phyloP scores from a whole-genome alignment of 495 filamentous ascomycete genomes.

The Trichoderma reesei region DNA sequence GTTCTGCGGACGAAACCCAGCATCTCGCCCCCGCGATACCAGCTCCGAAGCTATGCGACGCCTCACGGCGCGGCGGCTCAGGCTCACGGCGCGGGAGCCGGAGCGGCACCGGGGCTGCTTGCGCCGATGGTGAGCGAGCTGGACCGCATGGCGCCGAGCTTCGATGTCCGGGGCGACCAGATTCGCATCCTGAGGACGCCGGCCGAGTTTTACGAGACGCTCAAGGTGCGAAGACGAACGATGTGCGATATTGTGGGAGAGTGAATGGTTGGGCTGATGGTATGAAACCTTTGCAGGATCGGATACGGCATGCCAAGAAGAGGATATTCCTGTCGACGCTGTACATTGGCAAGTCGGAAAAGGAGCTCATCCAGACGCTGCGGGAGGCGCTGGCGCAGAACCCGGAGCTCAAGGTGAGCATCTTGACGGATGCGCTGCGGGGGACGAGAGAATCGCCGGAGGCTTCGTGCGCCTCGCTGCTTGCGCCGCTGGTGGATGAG shows the following conservation, averaged over 20 bases:
- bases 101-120: slow-evolving; percentile 36
- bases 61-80: slow-evolving; percentile 22
- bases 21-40: slow-evolving; percentile 20
- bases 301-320: slow-evolving; percentile 66
- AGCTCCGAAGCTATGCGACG: slow-evolving; percentile 35
- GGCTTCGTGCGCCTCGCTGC: slow-evolving; percentile 79
- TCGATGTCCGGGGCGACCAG: slow-evolving; percentile 72
- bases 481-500: slow-evolving; percentile 69
- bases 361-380: slow-evolving; percentile 78
- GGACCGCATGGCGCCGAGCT: slow-evolving; percentile 80
- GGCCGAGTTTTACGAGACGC: slow-evolving; percentile 71
- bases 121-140: slow-evolving; percentile 68
- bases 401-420: slow-evolving; percentile 70
- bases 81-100: slow-evolving; percentile 19
- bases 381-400: slow-evolving; percentile 64
- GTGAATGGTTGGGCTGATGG: slow-evolving; percentile 3
- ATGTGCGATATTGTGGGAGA: slow-evolving; percentile 15
- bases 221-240: slow-evolving; percentile 53
- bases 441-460: slow-evolving; percentile 86
- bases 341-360: slow-evolving; percentile 90
- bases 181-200: slow-evolving; percentile 73
- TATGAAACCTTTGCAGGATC: slow-evolving; percentile 38
- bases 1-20: slow-evolving; percentile 17
- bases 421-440: slow-evolving; percentile 86
- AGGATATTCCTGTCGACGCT: slow-evolving; percentile 88